These are phyloP conservation scores for Nepenthes mirabilis DNA, from an alignment of 148 eudicot species.

Conservation along the genomic window DNA sequence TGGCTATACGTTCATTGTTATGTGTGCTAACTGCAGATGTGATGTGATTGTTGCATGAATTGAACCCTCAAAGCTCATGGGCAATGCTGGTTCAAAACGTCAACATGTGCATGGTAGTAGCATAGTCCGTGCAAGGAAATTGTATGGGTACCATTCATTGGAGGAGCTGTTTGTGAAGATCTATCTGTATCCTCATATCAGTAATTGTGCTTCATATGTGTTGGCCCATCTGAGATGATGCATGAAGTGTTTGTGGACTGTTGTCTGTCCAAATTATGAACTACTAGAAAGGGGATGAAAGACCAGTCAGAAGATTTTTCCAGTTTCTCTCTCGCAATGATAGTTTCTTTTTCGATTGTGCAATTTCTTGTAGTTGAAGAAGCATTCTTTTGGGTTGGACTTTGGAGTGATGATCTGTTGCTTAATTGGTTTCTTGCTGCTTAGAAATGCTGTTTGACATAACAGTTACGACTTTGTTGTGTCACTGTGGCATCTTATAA, in stretches of 20 bases:
- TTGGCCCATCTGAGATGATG: background rate
- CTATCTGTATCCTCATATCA: conserved; percentile 71
- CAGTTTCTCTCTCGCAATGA: too few relatives aligned
- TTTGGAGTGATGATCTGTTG: too few relatives aligned
- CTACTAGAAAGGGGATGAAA: too few relatives aligned
- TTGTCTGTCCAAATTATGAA: too few relatives aligned
- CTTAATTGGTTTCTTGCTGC: too few relatives aligned
- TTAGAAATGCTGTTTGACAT: too few relatives aligned
- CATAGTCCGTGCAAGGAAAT: conserved; percentile 65
- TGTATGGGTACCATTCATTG: conserved; percentile 78
- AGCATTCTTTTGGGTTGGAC: background rate
- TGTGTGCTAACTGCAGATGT: conserved; percentile 5
- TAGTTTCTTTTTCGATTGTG: background rate
- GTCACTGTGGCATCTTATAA: too few relatives aligned
- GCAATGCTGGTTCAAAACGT: conserved; percentile 69
- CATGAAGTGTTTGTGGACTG: too few relatives aligned
- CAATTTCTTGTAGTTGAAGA: background rate
- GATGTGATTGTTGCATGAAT: conserved; percentile 5
- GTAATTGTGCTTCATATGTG: background rate
- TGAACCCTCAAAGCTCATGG: conserved; percentile 45
- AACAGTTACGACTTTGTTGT: too few relatives aligned
- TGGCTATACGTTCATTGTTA: background rate
- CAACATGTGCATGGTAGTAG: conserved; percentile 93
- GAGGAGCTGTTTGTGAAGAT: conserved; percentile 87
- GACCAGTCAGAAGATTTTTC: too few relatives aligned